phyloP scores from a whole-genome alignment of 257 asterid species.

The Galeopsis tetrahit region DNA sequence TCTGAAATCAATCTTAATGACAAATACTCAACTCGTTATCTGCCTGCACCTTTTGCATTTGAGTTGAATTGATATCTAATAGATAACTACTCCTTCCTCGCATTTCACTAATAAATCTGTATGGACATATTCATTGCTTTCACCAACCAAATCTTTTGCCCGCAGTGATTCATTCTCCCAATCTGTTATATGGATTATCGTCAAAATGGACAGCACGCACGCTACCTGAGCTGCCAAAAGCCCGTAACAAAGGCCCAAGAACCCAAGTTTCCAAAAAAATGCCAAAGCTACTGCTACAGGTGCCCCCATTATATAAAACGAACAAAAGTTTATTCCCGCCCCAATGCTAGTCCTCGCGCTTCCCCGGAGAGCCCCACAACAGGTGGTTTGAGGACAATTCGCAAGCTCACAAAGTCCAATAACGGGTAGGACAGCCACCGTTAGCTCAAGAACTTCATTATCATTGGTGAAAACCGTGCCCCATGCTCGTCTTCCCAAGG shows the following conservation, averaged over 20 bases:
- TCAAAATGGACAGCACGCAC: conserved; percentile 70
- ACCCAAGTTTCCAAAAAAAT: conserved; percentile 68
- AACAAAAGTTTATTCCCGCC: conserved; percentile 78
- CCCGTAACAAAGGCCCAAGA: conserved; percentile 87
- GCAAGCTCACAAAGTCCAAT: conserved; percentile 97
- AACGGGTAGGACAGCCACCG: conserved; percentile 67
- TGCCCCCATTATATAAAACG: conserved; percentile 83
- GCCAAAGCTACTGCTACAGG: conserved; percentile 84
- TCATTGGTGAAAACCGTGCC: conserved; percentile 73
- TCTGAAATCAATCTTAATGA: conserved; percentile 24
- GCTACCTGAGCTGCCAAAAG: conserved; percentile 90
- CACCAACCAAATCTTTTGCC: conserved; percentile 77
- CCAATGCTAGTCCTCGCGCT: conserved; percentile 81
- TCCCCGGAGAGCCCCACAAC: conserved; percentile 92
- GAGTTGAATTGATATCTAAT: conserved; percentile 33
- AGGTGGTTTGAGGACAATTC: conserved; percentile 91
- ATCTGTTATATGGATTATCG: conserved; percentile 64
- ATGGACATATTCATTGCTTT: conserved; percentile 42
- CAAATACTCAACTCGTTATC: conserved; percentile 26
- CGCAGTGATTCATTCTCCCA: conserved; percentile 77
- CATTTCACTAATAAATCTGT: conserved; percentile 50
- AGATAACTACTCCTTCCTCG: conserved; percentile 48
- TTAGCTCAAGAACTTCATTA: conserved; percentile 66
- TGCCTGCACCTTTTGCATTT: conserved; percentile 27
- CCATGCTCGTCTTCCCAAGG: conserved; percentile 77